phyloP scores from a whole-genome alignment of 2,329 filamentous ascomycete species.

The Epichloe glyceriae region DNA sequence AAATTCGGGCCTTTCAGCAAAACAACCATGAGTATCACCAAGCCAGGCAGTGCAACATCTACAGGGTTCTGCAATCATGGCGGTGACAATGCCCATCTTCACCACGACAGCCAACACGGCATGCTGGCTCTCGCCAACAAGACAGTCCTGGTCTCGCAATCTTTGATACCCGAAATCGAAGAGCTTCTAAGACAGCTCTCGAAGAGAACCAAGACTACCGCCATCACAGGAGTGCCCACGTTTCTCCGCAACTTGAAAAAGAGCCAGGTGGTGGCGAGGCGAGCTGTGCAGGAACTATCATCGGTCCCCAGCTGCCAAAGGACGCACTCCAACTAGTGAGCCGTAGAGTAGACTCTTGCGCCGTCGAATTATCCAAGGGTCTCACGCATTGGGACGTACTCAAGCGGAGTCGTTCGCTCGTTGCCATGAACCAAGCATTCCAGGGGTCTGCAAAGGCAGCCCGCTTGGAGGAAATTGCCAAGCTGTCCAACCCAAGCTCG shows the following conservation, averaged over 20 bases:
- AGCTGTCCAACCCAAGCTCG: slow-evolving; percentile 9
- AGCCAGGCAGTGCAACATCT: neutral
- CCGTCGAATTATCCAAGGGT: slow-evolving; percentile 12
- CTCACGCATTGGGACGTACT: slow-evolving; percentile 19
- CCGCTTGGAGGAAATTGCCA: slow-evolving; percentile 13
- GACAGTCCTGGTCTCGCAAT: slow-evolving; percentile 5
- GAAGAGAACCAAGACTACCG: slow-evolving; percentile 4
- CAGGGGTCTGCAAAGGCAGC: slow-evolving; percentile 18
- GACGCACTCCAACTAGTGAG: slow-evolving; percentile 6
- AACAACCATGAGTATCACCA: neutral
- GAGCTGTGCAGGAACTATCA: slow-evolving; percentile 6
- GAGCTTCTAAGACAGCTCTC: slow-evolving; percentile 6
- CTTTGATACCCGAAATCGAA: slow-evolving; percentile 11
- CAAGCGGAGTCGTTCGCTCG: slow-evolving; percentile 18
- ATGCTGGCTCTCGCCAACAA: slow-evolving; percentile 6
- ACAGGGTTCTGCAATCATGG: neutral
- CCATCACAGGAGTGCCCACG: slow-evolving; percentile 12
- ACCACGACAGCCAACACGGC: neutral
- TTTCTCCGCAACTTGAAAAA: slow-evolving; percentile 8
- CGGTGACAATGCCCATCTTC: neutral
- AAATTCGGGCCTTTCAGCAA: neutral
- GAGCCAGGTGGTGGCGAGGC: slow-evolving; percentile 8
- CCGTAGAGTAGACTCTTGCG: slow-evolving; percentile 13
- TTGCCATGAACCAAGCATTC: slow-evolving; percentile 20
- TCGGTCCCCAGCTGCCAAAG: slow-evolving; percentile 2